Evolutionary conservation across 371 early-diverging fungal genomes (phyloP).

Genomic region (Rhizomucor pusillus): DNA sequence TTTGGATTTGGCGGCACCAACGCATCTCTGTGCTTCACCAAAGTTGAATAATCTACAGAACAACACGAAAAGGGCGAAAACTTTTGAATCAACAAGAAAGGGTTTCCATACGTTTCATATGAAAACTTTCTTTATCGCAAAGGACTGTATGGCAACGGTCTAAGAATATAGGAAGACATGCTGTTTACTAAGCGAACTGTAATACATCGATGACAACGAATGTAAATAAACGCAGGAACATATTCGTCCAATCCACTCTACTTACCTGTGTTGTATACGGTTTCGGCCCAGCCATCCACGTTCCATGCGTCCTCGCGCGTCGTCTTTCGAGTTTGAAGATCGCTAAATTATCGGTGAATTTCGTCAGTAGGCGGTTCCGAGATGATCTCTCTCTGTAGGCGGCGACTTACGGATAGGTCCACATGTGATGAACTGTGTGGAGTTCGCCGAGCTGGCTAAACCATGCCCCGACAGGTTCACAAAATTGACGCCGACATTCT

Average conservation of each 20-base stretch:
- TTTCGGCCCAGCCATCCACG: constrained; percentile 91
- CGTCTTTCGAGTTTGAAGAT: constrained; percentile 81
- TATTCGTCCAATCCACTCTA: background rate
- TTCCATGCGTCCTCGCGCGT: constrained; percentile 92
- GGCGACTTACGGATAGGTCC: constrained; percentile 81
- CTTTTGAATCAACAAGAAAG: no score
- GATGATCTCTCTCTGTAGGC: constrained; percentile 70
- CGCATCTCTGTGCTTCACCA: constrained; percentile 76
- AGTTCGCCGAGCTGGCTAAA: constrained; percentile 89
- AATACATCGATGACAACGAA: no score
- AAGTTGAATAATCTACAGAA: constrained; percentile 22
- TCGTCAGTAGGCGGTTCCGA: constrained; percentile 25
- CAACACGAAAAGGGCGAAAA: constrained; percentile 1
- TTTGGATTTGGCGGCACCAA: constrained; percentile 99
- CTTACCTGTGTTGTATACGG: constrained; percentile 86
- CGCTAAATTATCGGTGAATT: constrained; percentile 38
- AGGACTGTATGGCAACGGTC: constrained; percentile 78
- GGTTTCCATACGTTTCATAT: no score
- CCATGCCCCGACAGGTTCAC: constrained; percentile 94
- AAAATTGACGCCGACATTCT: constrained; percentile 82
- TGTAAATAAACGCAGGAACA: background rate
- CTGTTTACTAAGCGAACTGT: constrained; percentile 76
- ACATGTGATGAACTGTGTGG: constrained; percentile 92
- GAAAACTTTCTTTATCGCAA: constrained; percentile 51
- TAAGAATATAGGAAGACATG: constrained; percentile 84